A percentile compares a stretch with the other conserved stretches of the same genome.
Evolutionary conservation across 345 rosid species (phyloP).

Genomic region (Abelmoschus esculentus): DNA sequence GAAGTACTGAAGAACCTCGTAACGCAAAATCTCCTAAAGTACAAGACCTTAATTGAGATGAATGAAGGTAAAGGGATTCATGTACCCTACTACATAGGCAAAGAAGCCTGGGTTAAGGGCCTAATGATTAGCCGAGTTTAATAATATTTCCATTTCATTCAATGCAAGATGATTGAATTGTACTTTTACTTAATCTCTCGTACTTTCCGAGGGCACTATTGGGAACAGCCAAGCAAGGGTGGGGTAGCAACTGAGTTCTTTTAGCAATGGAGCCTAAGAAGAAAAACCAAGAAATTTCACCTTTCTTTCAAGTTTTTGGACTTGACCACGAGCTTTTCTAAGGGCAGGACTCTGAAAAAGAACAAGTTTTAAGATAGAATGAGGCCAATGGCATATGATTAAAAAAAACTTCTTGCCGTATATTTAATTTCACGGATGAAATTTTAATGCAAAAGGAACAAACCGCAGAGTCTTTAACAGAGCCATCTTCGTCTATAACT

Average conservation of each 20-base stretch:
- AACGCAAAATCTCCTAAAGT: background rate
- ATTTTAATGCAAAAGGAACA: conserved; percentile 22
- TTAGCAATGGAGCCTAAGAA: background rate
- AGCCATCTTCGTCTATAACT: conserved; percentile 72
- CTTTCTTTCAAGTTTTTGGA: conserved; percentile 62
- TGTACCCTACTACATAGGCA: background rate
- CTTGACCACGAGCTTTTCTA: conserved; percentile 59
- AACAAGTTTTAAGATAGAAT: conserved; percentile 11
- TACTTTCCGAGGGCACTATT: background rate
- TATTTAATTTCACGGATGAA: background rate
- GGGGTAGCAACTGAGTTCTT: background rate
- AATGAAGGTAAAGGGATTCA: background rate
- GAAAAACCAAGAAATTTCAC: conserved; percentile 17
- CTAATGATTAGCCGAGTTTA: background rate
- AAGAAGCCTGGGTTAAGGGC: background rate
- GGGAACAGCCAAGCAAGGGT: background rate
- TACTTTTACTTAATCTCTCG: background rate
- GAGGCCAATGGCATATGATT: background rate
- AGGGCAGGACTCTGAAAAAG: conserved; percentile 63
- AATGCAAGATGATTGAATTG: background rate
- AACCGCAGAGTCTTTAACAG: conserved; percentile 82
- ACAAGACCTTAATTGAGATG: background rate
- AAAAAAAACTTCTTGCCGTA: background rate
- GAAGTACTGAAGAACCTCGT: background rate
- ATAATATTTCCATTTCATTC: background rate